Base-by-base conservation (phyloP, 306 rosid genomes). In the Rubus idaeus region DNA sequence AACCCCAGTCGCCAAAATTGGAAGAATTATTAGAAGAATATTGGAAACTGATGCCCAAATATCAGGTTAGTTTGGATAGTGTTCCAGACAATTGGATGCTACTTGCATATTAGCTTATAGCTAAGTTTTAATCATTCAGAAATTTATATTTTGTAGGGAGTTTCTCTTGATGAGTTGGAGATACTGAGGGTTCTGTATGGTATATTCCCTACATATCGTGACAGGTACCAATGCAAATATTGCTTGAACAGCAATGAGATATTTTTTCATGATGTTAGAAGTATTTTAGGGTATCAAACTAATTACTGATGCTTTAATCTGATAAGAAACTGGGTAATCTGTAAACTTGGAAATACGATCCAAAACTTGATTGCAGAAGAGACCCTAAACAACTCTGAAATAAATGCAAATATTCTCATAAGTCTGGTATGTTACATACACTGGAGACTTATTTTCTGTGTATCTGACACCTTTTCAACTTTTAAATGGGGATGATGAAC, bases 1-100 rank as follows among this genome's bases (percentile, higher is more conserved):
- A 87, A 85, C 96, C 92, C 16, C 89, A 82, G 75, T 91, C 97
- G 8, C 97, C 97, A 6, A 88, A 76, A 78, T 62, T 95, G 64
- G 97, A 95, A 85, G 96, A 92, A 73, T 49, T 94, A 52, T 84
- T 94, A 76, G 98, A 94, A 84, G 88, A 77, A 70, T 95, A 89
- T 76, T 95, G 97, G 98, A 87, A 89, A 79, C 80, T 90, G 75
- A 89, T 95, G 96, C 98, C 96, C 39, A 85, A 89, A 77, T 95
- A 95, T 86, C 98, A 95, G 97, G 98, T 87, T 80, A 64, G 76
- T 77, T 44, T 40, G 49, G 44, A 50, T 70, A 56, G 40, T 3
- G 13, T 57, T 45, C 68, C 44, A 11, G 67, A 41, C 3, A 55
- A 40, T 14, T 70, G 46, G 23, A 7, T 70, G n/a, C 37, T 5